Percentiles rank a stretch among this genome's conserved stretches.
phyloP scores from a whole-genome alignment of 2,329 filamentous ascomycete species.

The Trichoderma atrobrunneum region DNA sequence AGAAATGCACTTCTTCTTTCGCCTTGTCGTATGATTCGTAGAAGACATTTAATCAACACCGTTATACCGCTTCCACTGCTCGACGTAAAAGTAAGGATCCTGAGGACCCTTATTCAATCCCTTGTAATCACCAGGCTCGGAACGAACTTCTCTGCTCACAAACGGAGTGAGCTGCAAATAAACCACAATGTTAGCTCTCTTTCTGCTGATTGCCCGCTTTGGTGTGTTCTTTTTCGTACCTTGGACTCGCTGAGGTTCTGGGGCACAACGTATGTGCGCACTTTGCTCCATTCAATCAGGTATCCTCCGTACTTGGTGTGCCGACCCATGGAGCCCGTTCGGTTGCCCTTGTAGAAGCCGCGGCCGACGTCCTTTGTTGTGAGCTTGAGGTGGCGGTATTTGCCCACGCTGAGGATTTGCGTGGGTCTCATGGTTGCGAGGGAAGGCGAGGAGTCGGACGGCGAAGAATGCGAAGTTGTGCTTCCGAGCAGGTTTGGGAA shows the following conservation, averaged over 20 bases:
- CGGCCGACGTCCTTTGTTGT: conserved; percentile 92
- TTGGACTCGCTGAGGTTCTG: conserved; percentile 66
- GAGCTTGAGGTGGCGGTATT: conserved; percentile 71
- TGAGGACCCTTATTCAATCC: conserved; percentile 53
- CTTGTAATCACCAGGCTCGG: conserved; percentile 53
- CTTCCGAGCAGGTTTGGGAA: neutral
- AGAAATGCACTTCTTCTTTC: neutral
- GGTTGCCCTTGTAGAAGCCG: conserved; percentile 96
- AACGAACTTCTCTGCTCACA: conserved; percentile 60
- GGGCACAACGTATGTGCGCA: conserved; percentile 86
- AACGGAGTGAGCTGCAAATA: conserved; percentile 70
- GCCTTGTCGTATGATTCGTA: neutral
- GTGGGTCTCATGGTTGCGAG: conserved; percentile 62
- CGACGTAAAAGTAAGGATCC: conserved; percentile 60
- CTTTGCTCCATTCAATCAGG: conserved; percentile 78
- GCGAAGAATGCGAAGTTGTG: neutral
- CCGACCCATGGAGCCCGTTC: conserved; percentile 80
- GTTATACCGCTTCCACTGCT: conserved; percentile 67
- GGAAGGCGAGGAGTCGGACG: neutral
- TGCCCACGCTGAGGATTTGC: conserved; percentile 60
- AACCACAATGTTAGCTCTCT: neutral
- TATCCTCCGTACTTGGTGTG: conserved; percentile 85
- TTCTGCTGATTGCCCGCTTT: neutral
- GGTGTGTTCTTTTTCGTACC: conserved; percentile 46
- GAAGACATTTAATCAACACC: conserved; percentile 49